These are phyloP conservation scores for Ceratocystis diversiconidia DNA, from an alignment of 2,329 filamentous ascomycete genomes.

Conservation along the genomic window DNA sequence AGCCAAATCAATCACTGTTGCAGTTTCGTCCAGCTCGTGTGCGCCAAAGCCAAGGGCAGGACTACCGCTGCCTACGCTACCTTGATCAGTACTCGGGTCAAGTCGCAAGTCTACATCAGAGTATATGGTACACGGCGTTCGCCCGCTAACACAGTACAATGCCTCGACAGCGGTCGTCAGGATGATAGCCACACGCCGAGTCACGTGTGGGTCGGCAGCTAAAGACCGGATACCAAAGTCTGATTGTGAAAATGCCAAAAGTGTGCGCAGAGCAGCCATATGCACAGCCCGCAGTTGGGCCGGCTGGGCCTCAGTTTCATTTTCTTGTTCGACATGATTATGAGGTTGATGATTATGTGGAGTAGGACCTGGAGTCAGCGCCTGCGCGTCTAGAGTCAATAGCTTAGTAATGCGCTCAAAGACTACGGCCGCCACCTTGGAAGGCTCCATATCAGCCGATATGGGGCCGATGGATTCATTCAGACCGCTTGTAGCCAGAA, in stretches of 20 bases:
- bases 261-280: slow-evolving; percentile 36
- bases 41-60: slow-evolving; percentile 24
- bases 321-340: slow-evolving; percentile 18
- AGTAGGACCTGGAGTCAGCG: slow-evolving; percentile 18
- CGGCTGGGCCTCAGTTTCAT: slow-evolving; percentile 17
- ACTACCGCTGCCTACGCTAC: slow-evolving; percentile 23
- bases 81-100: not conserved
- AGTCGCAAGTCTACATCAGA: not conserved
- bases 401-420: slow-evolving; percentile 53
- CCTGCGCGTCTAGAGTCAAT: slow-evolving; percentile 27
- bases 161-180: slow-evolving; percentile 53
- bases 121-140: not conserved
- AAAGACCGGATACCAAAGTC: slow-evolving; percentile 51
- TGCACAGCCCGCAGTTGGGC: slow-evolving; percentile 31
- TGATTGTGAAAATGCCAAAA: slow-evolving; percentile 48
- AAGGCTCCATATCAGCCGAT: slow-evolving; percentile 29
- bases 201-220: slow-evolving; percentile 50
- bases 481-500: slow-evolving; percentile 53
- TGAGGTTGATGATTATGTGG: slow-evolving; percentile 36
- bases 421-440: slow-evolving; percentile 33
- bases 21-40: not conserved
- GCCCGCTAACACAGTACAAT: slow-evolving; percentile 40
- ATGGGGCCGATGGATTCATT: slow-evolving; percentile 54
- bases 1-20: slow-evolving; percentile 20
- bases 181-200: slow-evolving; percentile 61